These are phyloP conservation scores for Trichosporon asahii DNA, from an alignment of 1,284 basidiomycete species.

Conservation along the genomic window DNA sequence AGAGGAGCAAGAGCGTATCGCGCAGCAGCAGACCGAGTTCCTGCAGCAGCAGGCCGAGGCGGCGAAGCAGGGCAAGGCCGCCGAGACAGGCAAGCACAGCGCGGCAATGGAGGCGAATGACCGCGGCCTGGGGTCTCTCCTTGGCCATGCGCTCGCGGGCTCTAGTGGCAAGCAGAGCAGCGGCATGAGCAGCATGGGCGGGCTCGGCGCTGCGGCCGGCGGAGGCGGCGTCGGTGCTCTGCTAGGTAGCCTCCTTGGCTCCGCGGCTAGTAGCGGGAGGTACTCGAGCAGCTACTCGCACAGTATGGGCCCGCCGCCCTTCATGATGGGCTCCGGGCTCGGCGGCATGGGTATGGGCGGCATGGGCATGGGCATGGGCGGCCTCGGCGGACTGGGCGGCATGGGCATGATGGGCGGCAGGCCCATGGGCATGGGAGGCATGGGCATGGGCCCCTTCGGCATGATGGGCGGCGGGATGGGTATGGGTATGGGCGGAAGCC, in stretches of 20 bases:
- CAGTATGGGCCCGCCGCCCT: conserved; percentile 37
- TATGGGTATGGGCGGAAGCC: conserved; percentile 6
- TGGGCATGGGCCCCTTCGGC: conserved; percentile 11
- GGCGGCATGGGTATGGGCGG: conserved; percentile 11
- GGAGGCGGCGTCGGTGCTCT: conserved; percentile 17
- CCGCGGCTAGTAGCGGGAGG: background rate
- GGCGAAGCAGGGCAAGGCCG: conserved; percentile 2
- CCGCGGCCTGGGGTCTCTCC: conserved; percentile 19
- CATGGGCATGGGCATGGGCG: conserved; percentile 20
- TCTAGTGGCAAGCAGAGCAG: conserved; percentile 8
- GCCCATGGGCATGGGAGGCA: conserved; percentile 9
- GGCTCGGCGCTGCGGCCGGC: background rate
- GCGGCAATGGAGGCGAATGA: conserved; percentile 6
- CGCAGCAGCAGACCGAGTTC: conserved; percentile 17
- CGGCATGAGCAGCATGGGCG: conserved; percentile 11
- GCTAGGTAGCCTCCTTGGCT: conserved; percentile 21
- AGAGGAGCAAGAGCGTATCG: conserved; percentile 12
- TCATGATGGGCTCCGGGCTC: conserved; percentile 29
- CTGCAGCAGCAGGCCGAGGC: conserved; percentile 11
- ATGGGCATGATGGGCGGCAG: conserved; percentile 10
- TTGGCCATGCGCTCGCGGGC: conserved; percentile 13
- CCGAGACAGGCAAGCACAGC: background rate
- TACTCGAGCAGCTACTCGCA: conserved; percentile 20
- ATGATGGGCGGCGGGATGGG: conserved; percentile 10
- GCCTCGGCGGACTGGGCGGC: conserved; percentile 15